These are phyloP conservation scores for Beauveria bassiana DNA, from an alignment of 2,329 filamentous ascomycete species.

Conservation along the genomic window DNA sequence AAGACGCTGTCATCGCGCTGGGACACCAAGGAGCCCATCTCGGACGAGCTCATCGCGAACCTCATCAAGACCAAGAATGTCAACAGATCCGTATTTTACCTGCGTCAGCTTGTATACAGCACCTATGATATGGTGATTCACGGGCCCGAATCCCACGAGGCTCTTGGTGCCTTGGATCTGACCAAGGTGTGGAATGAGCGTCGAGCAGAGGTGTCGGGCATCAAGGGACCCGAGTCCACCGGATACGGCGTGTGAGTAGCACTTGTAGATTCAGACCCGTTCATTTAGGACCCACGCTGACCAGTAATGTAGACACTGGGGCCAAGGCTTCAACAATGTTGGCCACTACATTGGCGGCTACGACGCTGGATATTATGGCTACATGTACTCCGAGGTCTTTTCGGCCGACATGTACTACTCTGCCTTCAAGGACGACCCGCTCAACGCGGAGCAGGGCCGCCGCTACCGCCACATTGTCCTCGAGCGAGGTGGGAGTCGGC, in stretches of 20 bases:
- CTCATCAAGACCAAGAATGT: constrained; percentile 42
- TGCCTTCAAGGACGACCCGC: constrained; percentile 70
- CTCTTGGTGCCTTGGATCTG: constrained; percentile 56
- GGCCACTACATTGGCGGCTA: constrained; percentile 79
- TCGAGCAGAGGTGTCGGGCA: constrained; percentile 60
- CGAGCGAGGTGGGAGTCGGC: constrained; percentile 67
- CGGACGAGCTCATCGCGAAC: constrained; percentile 39
- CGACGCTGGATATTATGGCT: constrained; percentile 59
- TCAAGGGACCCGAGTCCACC: constrained; percentile 65
- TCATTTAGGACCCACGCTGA: background rate
- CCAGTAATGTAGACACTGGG: constrained; percentile 48
- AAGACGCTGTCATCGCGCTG: constrained; percentile 41
- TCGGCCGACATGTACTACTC: constrained; percentile 80
- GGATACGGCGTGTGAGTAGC: constrained; percentile 45
- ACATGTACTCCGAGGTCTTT: constrained; percentile 63
- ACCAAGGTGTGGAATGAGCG: constrained; percentile 65
- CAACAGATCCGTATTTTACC: constrained; percentile 40
- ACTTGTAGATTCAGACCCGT: no score
- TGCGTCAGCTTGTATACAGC: constrained; percentile 17
- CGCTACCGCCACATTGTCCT: constrained; percentile 72
- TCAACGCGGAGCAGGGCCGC: constrained; percentile 66
- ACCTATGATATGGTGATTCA: constrained; percentile 74
- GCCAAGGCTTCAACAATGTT: constrained; percentile 71
- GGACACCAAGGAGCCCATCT: constrained; percentile 31
- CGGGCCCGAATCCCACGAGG: constrained; percentile 57